A percentile compares a stretch with the other conserved stretches of the same genome.
Conservation (phyloP, 2,329 filamentous ascomycete genomes). For the Penicillium sp. region DNA sequence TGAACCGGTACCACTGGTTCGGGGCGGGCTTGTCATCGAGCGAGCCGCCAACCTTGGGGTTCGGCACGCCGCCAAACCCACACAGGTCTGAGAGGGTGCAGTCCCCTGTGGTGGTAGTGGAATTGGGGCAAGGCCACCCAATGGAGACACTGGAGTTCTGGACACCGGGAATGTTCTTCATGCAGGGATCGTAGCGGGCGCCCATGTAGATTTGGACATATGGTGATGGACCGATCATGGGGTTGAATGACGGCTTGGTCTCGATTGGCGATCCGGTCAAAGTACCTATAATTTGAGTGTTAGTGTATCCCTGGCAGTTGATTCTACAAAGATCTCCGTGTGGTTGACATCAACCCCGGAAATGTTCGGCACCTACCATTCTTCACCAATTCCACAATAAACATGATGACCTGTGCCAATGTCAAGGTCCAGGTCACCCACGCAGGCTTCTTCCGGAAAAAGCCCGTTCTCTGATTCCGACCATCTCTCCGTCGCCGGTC, state of each 20-base stretch:
- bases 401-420: slow-evolving; percentile 77
- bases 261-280: slow-evolving; percentile 73
- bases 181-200: slow-evolving; percentile 88
- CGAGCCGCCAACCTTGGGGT: slow-evolving; percentile 60
- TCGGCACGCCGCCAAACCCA: slow-evolving; percentile 77
- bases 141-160: slow-evolving; percentile 46
- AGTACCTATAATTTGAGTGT: slow-evolving; percentile 58
- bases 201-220: slow-evolving; percentile 97
- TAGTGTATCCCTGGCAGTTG: background rate
- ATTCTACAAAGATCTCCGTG: background rate
- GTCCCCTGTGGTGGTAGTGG: slow-evolving; percentile 64
- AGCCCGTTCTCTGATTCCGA: slow-evolving; percentile 52
- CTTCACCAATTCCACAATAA: slow-evolving; percentile 84
- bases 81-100: slow-evolving; percentile 83
- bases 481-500: slow-evolving; percentile 20
- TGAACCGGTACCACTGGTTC: slow-evolving; percentile 97
- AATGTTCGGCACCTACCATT: slow-evolving; percentile 66
- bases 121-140: slow-evolving; percentile 80
- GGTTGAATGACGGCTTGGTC: slow-evolving; percentile 87
- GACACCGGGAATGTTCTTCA: slow-evolving; percentile 71
- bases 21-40: slow-evolving; percentile 68
- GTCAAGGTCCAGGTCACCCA: slow-evolving; percentile 86
- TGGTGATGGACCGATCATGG: slow-evolving; percentile 93
- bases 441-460: slow-evolving; percentile 66
- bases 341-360: background rate